Percentiles rank a stretch among this genome's conserved stretches.
These are phyloP conservation scores for Alternaria sp. DNA, from an alignment of 2,329 filamentous ascomycete species.

Conservation along the genomic window DNA sequence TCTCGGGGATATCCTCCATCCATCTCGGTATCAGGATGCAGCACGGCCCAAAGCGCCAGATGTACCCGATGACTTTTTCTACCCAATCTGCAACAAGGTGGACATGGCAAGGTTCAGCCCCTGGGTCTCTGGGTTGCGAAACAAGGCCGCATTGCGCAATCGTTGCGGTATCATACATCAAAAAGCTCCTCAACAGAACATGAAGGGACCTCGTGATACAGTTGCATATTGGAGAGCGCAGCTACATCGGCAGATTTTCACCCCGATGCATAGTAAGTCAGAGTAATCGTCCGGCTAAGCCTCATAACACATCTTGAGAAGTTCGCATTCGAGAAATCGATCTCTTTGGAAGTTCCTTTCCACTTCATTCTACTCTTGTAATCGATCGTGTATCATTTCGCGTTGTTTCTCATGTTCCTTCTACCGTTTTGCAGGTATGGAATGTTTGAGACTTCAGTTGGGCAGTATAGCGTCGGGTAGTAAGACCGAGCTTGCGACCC, in stretches of 20 bases:
- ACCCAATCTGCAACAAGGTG: background rate
- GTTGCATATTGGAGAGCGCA: background rate
- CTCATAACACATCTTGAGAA: background rate
- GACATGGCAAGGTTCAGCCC: background rate
- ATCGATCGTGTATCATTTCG: background rate
- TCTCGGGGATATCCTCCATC: background rate
- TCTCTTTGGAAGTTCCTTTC: fast-evolving
- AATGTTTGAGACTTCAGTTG: background rate
- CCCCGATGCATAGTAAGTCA: background rate
- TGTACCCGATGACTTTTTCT: background rate
- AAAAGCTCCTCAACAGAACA: too few species aligned
- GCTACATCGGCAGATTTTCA: background rate
- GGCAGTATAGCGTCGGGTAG: background rate
- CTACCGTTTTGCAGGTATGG: background rate
- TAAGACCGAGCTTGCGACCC: background rate
- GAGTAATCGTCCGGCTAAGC: background rate
- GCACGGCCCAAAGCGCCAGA: background rate
- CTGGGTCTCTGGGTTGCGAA: background rate
- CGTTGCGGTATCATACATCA: background rate
- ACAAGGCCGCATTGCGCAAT: background rate
- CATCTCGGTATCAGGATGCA: background rate
- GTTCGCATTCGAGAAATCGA: background rate
- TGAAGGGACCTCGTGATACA: background rate
- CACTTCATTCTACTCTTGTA: background rate
- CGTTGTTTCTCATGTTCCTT: background rate